Conservation (phyloP, 257 asterid genomes). For the Capsicum chinense region DNA sequence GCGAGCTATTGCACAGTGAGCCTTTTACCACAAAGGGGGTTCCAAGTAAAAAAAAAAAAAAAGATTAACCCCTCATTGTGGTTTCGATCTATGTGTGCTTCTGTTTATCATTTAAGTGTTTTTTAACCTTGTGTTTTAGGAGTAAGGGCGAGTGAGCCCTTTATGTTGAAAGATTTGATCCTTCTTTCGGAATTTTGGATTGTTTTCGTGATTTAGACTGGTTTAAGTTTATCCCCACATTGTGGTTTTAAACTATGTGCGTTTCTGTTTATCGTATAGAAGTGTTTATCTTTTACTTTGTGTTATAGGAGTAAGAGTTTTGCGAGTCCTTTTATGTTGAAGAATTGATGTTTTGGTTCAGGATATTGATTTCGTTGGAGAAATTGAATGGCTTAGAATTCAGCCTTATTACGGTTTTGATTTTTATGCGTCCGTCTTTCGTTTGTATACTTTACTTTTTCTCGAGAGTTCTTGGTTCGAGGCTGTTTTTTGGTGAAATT, state of each 20-base stretch:
- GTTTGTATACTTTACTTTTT: neutral
- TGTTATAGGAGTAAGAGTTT: neutral
- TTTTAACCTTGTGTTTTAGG: too few species aligned
- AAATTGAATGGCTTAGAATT: neutral
- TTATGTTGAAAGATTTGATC: neutral
- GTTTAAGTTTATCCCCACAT: neutral
- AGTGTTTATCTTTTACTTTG: neutral
- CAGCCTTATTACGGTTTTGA: neutral
- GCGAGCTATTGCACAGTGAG: too few species aligned
- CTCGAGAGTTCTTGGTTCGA: neutral
- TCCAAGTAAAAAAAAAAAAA: too few species aligned
- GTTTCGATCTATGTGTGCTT: too few species aligned
- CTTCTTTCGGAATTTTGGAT: neutral
- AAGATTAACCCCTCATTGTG: too few species aligned
- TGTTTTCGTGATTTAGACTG: neutral
- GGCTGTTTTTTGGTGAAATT: neutral
- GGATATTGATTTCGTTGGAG: neutral
- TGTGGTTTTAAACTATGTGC: neutral
- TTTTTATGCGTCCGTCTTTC: neutral
- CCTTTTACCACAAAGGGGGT: too few species aligned
- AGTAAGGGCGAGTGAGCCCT: too few species aligned
- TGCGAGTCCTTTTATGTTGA: slow-evolving; percentile 14
- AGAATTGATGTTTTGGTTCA: slow-evolving; percentile 1
- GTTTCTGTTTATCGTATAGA: neutral
- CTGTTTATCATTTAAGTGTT: too few species aligned